These are phyloP conservation scores for Diutina neorugosa DNA, from an alignment of 1,139 yeast genomes.

Conservation along the genomic window DNA sequence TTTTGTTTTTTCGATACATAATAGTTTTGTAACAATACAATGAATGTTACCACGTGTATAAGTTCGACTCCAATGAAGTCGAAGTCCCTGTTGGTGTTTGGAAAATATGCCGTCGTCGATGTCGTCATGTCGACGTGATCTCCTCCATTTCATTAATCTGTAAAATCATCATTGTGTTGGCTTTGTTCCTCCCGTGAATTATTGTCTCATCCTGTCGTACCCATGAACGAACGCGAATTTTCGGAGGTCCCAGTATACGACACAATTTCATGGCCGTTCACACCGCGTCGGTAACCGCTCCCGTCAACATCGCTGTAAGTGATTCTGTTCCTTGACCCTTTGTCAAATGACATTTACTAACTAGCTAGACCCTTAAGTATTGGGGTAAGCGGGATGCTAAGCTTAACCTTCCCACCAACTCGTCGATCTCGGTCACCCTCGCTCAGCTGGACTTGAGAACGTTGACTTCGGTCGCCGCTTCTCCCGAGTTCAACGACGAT, in stretches of 20 bases:
- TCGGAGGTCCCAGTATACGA: not conserved
- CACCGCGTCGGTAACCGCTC: constrained; percentile 84
- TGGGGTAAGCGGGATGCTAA: constrained; percentile 95
- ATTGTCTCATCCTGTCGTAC: not conserved
- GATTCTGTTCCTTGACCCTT: not conserved
- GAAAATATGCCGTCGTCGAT: no score
- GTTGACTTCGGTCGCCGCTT: constrained; percentile 74
- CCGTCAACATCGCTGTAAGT: constrained; percentile 90
- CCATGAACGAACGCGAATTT: not conserved
- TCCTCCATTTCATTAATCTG: no score
- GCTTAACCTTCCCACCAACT: constrained; percentile 87
- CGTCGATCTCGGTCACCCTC: constrained; percentile 87
- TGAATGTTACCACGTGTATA: not conserved
- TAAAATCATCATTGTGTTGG: no score
- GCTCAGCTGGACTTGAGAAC: constrained; percentile 86
- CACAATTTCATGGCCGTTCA: constrained; percentile 17
- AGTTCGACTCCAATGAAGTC: no score
- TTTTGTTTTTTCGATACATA: not conserved
- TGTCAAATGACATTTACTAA: constrained; percentile 11
- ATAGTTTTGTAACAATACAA: constrained; percentile 1
- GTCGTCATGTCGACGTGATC: no score
- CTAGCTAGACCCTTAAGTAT: constrained; percentile 67
- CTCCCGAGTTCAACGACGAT: constrained; percentile 46
- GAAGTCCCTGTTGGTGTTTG: no score
- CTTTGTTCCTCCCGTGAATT: no score